phyloP scores from a whole-genome alignment of 1,284 basidiomycete genomes.

The Cystobasidium sp. region DNA sequence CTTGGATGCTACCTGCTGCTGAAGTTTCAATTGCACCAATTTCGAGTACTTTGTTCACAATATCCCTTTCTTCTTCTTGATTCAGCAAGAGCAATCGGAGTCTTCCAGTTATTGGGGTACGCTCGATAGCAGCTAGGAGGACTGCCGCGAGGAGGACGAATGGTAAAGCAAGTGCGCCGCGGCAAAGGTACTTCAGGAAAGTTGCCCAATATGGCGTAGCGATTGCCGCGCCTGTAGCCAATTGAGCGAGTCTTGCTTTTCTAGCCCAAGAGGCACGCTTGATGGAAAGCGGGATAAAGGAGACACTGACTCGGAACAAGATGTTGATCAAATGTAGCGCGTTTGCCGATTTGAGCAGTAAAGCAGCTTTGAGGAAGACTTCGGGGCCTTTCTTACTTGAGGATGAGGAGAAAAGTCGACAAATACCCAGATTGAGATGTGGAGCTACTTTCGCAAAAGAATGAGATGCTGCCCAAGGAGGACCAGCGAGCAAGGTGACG shows the following conservation, averaged over 20 bases:
- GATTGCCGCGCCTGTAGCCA: constrained; percentile 17
- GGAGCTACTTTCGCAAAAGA: constrained; percentile 5
- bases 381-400: constrained; percentile 1
- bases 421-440: neutral
- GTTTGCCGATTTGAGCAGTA: constrained; percentile 30
- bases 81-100: constrained; percentile 50
- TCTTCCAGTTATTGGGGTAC: constrained; percentile 52
- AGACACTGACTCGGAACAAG: constrained; percentile 37
- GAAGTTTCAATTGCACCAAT: constrained; percentile 6
- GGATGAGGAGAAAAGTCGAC: constrained; percentile 1
- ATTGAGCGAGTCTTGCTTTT: constrained; percentile 27
- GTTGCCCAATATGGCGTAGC: constrained; percentile 9
- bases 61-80: constrained; percentile 49
- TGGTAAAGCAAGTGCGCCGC: constrained; percentile 36
- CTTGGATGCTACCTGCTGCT: neutral
- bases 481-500: neutral
- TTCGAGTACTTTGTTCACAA: constrained; percentile 44
- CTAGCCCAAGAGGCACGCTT: constrained; percentile 32
- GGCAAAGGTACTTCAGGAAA: constrained; percentile 28
- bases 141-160: constrained; percentile 49
- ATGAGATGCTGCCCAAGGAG: neutral
- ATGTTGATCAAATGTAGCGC: constrained; percentile 39
- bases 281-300: constrained; percentile 36
- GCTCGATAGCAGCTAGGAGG: constrained; percentile 47
- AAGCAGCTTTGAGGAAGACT: constrained; percentile 18